These are phyloP conservation scores for Excoecaria agallocha DNA, from an alignment of 345 rosid genomes.

Conservation along the genomic window DNA sequence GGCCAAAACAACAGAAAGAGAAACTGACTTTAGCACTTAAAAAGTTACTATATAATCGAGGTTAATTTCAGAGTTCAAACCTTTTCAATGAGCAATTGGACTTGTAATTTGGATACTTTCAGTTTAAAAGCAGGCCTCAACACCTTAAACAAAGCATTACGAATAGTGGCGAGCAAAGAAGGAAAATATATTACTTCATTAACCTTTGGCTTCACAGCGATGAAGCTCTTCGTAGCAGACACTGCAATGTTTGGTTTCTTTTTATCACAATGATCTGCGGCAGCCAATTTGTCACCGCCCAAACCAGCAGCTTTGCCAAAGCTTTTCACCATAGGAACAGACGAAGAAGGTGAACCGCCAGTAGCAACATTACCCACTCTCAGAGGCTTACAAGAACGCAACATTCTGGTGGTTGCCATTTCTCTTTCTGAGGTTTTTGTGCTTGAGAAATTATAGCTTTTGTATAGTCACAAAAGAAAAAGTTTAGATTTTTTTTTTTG, in stretches of 20 bases:
- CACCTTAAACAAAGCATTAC: conserved; percentile 16
- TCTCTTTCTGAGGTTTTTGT: neutral
- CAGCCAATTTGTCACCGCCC: conserved; percentile 20
- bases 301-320: conserved; percentile 9
- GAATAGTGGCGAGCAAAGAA: conserved; percentile 19
- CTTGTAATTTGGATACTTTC: conserved; percentile 29
- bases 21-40: neutral
- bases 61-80: neutral
- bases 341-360: conserved; percentile 20
- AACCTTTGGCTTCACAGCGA: conserved; percentile 21
- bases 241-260: conserved; percentile 31
- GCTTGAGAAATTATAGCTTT: neutral
- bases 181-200: conserved; percentile 19
- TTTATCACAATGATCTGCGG: conserved; percentile 14
- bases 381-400: conserved; percentile 23
- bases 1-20: neutral
- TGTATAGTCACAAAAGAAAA: neutral
- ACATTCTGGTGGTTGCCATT: conserved; percentile 44
- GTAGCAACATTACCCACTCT: neutral
- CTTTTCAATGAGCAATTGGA: conserved; percentile 39
- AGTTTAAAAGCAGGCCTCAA: conserved; percentile 24
- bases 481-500: neutral
- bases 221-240: conserved; percentile 20
- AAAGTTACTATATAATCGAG: neutral
- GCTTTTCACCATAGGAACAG: conserved; percentile 22